A percentile compares a stretch with the other conserved stretches of the same genome.
Conservation (phyloP, 2,329 filamentous ascomycete species). For the Colletotrichum sp. region DNA sequence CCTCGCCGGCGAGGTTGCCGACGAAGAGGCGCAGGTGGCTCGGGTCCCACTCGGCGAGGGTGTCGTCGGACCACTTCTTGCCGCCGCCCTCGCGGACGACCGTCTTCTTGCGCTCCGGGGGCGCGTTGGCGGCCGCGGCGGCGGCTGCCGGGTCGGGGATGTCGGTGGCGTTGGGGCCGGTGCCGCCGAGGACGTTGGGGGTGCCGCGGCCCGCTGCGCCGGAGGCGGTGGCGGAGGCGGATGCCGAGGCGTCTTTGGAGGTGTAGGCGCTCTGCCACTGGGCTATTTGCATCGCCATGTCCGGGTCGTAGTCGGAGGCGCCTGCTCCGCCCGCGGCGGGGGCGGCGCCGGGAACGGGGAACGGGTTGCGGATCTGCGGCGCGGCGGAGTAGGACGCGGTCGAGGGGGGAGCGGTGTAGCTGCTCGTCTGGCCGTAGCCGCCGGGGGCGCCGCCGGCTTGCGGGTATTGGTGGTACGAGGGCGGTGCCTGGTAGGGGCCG, state of each 20-base stretch:
- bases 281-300: conserved; percentile 89
- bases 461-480: conserved; percentile 31
- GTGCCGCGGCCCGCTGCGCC: conserved; percentile 29
- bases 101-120: conserved; percentile 76
- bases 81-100: conserved; percentile 89
- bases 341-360: conserved; percentile 65
- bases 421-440: conserved; percentile 27
- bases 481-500: conserved; percentile 21
- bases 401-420: conserved; percentile 33
- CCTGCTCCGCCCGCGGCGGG: not conserved
- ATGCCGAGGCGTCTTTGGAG: not conserved
- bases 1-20: conserved; percentile 95
- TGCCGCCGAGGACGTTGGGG: conserved; percentile 30
- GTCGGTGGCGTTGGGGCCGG: conserved; percentile 27
- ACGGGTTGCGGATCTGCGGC: conserved; percentile 82
- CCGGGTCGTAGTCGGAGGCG: conserved; percentile 67
- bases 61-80: conserved; percentile 88
- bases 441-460: conserved; percentile 28
- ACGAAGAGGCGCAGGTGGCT: conserved; percentile 94
- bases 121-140: conserved; percentile 49
- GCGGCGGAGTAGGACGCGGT: conserved; percentile 51
- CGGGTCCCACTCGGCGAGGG: conserved; percentile 94
- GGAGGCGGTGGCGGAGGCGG: conserved; percentile 8
- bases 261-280: conserved; percentile 92
- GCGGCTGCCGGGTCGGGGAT: conserved; percentile 37